Conservation (phyloP, 2,329 filamentous ascomycete genomes). For the Aspergillus ustus region DNA sequence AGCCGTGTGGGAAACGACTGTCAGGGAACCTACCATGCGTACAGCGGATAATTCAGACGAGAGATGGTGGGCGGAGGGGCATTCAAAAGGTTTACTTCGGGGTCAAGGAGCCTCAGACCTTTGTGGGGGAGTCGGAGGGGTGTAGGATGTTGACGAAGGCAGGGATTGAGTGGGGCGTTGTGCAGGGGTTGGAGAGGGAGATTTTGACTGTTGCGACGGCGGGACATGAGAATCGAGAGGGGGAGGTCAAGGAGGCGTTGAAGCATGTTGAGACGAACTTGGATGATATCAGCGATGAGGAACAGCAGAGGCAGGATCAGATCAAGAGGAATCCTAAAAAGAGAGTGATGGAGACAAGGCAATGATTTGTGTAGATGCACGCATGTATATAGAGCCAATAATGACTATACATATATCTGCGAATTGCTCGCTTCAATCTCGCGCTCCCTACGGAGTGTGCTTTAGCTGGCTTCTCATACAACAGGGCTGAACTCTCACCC, state of each 20-base stretch:
- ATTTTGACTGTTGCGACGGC: slow-evolving; percentile 83
- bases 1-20: slow-evolving; percentile 52
- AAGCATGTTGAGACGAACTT: slow-evolving; percentile 39
- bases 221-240: slow-evolving; percentile 64
- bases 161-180: slow-evolving; percentile 74
- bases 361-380: neutral
- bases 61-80: slow-evolving; percentile 55
- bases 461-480: neutral
- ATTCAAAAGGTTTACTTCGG: slow-evolving; percentile 85
- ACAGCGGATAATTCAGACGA: slow-evolving; percentile 70
- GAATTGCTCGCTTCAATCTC: neutral
- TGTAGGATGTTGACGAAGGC: slow-evolving; percentile 70
- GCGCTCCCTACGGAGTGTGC: neutral
- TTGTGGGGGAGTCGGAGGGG: slow-evolving; percentile 82
- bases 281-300: slow-evolving; percentile 45
- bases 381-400: neutral
- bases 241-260: slow-evolving; percentile 34
- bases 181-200: slow-evolving; percentile 76
- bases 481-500: neutral
- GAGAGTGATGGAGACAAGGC: slow-evolving; percentile 49
- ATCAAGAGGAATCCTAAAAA: slow-evolving; percentile 51
- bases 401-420: neutral
- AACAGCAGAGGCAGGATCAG: slow-evolving; percentile 43
- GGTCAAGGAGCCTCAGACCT: slow-evolving; percentile 85
- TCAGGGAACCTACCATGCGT: slow-evolving; percentile 63